Conservation (phyloP, 2,329 filamentous ascomycete species). For the Bipolaris cookei region DNA sequence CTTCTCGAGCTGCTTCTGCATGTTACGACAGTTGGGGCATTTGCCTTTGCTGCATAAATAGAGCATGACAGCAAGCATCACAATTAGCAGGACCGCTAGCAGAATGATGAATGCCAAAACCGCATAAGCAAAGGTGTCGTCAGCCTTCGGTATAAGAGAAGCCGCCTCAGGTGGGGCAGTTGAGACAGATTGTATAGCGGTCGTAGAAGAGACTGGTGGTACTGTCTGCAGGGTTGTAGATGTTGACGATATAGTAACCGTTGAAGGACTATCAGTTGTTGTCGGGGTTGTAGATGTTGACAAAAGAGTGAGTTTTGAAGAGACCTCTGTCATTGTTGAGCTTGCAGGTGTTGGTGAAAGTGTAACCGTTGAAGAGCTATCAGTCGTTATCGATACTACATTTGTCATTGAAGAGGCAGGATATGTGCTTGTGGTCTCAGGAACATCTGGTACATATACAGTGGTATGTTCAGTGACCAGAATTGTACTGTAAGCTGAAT, state of each 20-base stretch:
- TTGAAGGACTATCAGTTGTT: no score
- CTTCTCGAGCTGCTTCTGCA: slow-evolving; percentile 11
- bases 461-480: slow-evolving; percentile 5
- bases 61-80: slow-evolving; percentile 9
- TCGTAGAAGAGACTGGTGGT: neutral
- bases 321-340: no score
- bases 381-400: neutral
- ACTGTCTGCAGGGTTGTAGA: neutral
- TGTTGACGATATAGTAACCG: neutral
- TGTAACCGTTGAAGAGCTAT: neutral
- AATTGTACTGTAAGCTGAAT: neutral
- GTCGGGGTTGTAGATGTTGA: no score
- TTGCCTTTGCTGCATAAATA: slow-evolving; percentile 13
- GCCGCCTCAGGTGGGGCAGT: neutral
- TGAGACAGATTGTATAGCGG: neutral
- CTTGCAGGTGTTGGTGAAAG: neutral
- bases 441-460: slow-evolving; percentile 1
- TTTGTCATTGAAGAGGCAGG: neutral
- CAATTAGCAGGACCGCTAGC: slow-evolving; percentile 4
- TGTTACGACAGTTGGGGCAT: slow-evolving; percentile 12
- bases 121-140: slow-evolving; percentile 11
- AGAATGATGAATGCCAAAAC: slow-evolving; percentile 3
- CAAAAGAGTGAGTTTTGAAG: no score
- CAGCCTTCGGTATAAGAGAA: neutral
- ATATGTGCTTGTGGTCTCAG: neutral